These are phyloP conservation scores for Triangularia setosa DNA, from an alignment of 2,329 filamentous ascomycete genomes.

Conservation along the genomic window DNA sequence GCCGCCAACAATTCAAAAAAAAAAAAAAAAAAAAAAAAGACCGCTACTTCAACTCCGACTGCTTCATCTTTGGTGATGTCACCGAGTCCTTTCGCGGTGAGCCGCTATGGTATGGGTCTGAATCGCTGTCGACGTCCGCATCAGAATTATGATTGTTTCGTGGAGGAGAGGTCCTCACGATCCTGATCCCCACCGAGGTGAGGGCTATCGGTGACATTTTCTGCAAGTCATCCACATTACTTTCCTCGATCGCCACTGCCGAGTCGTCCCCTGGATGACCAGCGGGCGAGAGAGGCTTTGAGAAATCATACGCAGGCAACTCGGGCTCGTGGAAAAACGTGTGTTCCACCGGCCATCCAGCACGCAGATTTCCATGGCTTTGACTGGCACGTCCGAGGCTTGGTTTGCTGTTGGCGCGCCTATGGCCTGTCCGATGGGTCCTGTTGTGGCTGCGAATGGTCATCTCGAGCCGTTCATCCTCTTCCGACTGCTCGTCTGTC, in stretches of 20 bases:
- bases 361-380: conserved; percentile 22
- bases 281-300: conserved; percentile 21
- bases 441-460: conserved; percentile 14
- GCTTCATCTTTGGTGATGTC: not conserved
- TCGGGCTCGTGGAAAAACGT: conserved; percentile 1
- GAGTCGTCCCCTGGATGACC: conserved; percentile 13
- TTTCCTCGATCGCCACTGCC: conserved; percentile 15
- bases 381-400: conserved; percentile 24
- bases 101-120: conserved; percentile 1
- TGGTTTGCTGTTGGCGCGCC: conserved; percentile 18
- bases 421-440: not conserved
- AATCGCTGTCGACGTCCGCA: conserved; percentile 7
- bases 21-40: too few relatives aligned
- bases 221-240: conserved; percentile 3
- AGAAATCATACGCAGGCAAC: conserved; percentile 22
- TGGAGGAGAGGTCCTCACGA: not conserved
- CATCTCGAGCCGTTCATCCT: conserved; percentile 28
- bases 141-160: not conserved
- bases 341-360: conserved; percentile 11
- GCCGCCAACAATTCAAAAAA: too few relatives aligned
- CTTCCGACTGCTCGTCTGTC: conserved; percentile 32
- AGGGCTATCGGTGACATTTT: not conserved
- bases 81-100: not conserved
- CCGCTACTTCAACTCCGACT: not conserved
- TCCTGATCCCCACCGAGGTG: not conserved